A percentile compares a stretch with the other conserved stretches of the same genome.
These are phyloP conservation scores for Arabidopsis suecica DNA, from an alignment of 345 rosid genomes.

Conservation along the genomic window DNA sequence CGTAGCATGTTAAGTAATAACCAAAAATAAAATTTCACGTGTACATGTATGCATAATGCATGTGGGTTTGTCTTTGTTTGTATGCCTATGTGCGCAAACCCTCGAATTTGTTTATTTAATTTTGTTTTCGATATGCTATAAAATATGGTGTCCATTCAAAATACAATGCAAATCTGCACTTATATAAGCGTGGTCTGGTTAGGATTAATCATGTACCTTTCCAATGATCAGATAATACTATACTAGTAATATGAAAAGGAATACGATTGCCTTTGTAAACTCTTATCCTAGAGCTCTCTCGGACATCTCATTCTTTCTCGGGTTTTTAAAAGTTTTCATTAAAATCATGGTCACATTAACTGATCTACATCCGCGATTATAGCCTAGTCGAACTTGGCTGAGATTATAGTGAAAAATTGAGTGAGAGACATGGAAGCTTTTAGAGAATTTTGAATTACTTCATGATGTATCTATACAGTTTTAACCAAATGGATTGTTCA, in stretches of 20 bases:
- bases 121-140: not conserved
- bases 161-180: not conserved
- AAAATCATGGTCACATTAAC: not conserved
- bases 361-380: not conserved
- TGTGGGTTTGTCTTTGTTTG: conserved; percentile 26
- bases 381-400: not conserved
- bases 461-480: not conserved
- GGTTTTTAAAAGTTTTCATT: not conserved
- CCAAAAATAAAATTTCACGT: conserved; percentile 9
- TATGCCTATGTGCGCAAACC: not conserved
- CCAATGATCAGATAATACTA: not conserved
- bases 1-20: conserved; percentile 1
- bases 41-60: conserved; percentile 24
- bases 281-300: not conserved
- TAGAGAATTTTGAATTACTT: not conserved
- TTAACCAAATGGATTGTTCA: not conserved
- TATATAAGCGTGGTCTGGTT: not conserved
- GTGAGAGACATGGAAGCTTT: not conserved
- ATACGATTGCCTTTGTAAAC: not conserved
- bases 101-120: not conserved
- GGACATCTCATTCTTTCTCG: not conserved
- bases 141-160: conserved; percentile 10
- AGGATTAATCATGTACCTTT: not conserved
- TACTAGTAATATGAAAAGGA: not conserved
- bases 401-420: not conserved